A percentile compares a stretch with the other conserved stretches of the same genome.
Evolutionary conservation across 2,329 filamentous ascomycete genomes (phyloP).

Genomic region (Polytolypa hystricis): DNA sequence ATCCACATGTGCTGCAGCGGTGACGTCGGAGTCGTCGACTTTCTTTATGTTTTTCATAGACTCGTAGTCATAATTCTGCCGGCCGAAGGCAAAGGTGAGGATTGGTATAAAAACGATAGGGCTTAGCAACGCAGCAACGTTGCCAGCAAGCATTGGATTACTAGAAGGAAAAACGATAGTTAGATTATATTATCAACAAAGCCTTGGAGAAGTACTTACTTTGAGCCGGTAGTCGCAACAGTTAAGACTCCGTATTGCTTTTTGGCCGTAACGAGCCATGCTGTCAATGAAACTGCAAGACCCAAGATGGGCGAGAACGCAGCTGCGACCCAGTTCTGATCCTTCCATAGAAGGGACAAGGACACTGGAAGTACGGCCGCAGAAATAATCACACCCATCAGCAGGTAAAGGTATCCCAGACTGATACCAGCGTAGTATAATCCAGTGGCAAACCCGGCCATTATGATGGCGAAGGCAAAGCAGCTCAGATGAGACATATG

Average conservation of each 20-base stretch:
- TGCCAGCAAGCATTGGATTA: constrained; percentile 77
- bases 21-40: constrained; percentile 66
- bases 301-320: constrained; percentile 59
- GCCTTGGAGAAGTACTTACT: constrained; percentile 39
- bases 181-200: too few species aligned
- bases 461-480: constrained; percentile 62
- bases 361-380: constrained; percentile 74
- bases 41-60: constrained; percentile 71
- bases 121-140: constrained; percentile 69
- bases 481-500: constrained; percentile 67
- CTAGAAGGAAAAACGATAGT: constrained; percentile 16
- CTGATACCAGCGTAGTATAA: constrained; percentile 63
- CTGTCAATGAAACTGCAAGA: constrained; percentile 56
- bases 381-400: constrained; percentile 88
- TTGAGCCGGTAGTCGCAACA: constrained; percentile 68
- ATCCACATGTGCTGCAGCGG: constrained; percentile 51
- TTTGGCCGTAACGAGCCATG: constrained; percentile 68
- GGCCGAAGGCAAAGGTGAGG: constrained; percentile 58
- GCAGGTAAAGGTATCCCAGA: constrained; percentile 80
- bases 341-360: constrained; percentile 67
- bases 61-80: constrained; percentile 73
- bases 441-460: constrained; percentile 67
- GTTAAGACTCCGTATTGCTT: constrained; percentile 57
- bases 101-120: constrained; percentile 64
- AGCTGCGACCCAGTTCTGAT: constrained; percentile 66